A percentile compares a stretch with the other conserved stretches of the same genome.
Evolutionary conservation across 2,329 filamentous ascomycete species (phyloP).

Genomic region (Cercospora nicotianae): DNA sequence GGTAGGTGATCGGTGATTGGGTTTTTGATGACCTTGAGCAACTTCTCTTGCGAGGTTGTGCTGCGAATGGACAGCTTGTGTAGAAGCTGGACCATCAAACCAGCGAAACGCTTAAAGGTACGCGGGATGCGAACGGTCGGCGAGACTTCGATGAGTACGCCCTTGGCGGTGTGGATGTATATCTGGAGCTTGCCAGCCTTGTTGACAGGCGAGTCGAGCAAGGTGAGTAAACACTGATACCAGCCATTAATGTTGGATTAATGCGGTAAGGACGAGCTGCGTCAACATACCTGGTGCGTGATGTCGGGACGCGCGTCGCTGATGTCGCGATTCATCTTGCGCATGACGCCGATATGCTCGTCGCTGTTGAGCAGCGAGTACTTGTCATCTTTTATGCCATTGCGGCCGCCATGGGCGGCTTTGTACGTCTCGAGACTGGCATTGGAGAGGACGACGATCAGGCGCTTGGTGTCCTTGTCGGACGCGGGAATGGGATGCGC

Average conservation of each 20-base stretch:
- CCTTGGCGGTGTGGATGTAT: constrained; percentile 97
- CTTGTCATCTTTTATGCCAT: constrained; percentile 72
- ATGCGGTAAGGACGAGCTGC: constrained; percentile 18
- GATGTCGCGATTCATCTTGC: constrained; percentile 98
- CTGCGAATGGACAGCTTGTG: constrained; percentile 95
- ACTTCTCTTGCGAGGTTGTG: constrained; percentile 94
- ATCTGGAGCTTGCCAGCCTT: constrained; percentile 97
- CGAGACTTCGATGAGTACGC: constrained; percentile 95
- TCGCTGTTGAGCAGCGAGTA: constrained; percentile 98
- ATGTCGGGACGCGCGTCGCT: constrained; percentile 97
- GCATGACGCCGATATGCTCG: constrained; percentile 98
- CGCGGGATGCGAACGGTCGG: constrained; percentile 96
- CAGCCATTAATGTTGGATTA: constrained; percentile 29
- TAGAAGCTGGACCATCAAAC: constrained; percentile 96
- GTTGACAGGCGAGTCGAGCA: constrained; percentile 97
- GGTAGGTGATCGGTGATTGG: constrained; percentile 96
- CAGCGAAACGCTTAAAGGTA: constrained; percentile 98
- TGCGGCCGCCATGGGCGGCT: constrained; percentile 61
- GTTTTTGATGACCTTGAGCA: constrained; percentile 96
- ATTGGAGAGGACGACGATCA: constrained; percentile 96
- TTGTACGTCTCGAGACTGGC: constrained; percentile 98
- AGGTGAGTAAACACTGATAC: constrained; percentile 84
- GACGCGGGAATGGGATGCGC: constrained; percentile 76
- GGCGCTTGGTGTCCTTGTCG: constrained; percentile 86
- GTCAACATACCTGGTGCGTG: constrained; percentile 77